These are phyloP conservation scores for Geotrichum klebahnii DNA, from an alignment of 1,139 yeast species.

Conservation along the genomic window DNA sequence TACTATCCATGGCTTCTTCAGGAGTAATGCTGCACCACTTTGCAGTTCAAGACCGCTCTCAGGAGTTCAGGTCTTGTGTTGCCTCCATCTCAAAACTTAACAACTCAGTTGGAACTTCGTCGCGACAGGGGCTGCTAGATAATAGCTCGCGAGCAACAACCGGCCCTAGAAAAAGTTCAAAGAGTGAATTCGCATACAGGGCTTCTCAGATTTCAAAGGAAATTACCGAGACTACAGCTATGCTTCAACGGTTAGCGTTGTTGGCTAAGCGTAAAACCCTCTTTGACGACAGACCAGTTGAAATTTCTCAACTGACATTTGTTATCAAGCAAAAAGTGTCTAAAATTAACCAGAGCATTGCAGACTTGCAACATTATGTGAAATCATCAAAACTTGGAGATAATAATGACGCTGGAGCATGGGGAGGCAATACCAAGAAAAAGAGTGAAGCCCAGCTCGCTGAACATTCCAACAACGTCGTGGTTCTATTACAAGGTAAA, in stretches of 20 bases:
- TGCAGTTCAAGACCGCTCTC: constrained; percentile 69
- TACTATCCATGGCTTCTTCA: constrained; percentile 5
- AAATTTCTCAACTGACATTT: constrained; percentile 86
- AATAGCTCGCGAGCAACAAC: constrained; percentile 23
- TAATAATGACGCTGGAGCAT: constrained; percentile 26
- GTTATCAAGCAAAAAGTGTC: constrained; percentile 91
- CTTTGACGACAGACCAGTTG: constrained; percentile 91
- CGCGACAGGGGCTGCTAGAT: constrained; percentile 27
- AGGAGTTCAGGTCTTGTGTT: constrained; percentile 84
- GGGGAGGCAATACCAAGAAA: constrained; percentile 39
- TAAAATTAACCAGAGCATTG: constrained; percentile 72
- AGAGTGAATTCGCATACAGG: constrained; percentile 69
- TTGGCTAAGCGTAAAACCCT: constrained; percentile 88
- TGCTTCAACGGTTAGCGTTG: constrained; percentile 72
- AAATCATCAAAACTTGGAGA: constrained; percentile 41
- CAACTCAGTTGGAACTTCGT: constrained; percentile 37
- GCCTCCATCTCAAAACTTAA: constrained; percentile 59
- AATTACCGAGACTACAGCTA: constrained; percentile 80
- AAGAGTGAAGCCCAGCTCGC: constrained; percentile 56
- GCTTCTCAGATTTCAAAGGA: constrained; percentile 87
- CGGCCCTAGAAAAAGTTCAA: constrained; percentile 32
- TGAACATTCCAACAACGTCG: constrained; percentile 79
- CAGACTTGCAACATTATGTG: constrained; percentile 55
- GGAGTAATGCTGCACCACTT: constrained; percentile 17
- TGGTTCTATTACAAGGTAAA: constrained; percentile 78